These are phyloP conservation scores for Choanephora cucurbitarum DNA, from an alignment of 371 early-diverging fungal species.

Conservation along the genomic window DNA sequence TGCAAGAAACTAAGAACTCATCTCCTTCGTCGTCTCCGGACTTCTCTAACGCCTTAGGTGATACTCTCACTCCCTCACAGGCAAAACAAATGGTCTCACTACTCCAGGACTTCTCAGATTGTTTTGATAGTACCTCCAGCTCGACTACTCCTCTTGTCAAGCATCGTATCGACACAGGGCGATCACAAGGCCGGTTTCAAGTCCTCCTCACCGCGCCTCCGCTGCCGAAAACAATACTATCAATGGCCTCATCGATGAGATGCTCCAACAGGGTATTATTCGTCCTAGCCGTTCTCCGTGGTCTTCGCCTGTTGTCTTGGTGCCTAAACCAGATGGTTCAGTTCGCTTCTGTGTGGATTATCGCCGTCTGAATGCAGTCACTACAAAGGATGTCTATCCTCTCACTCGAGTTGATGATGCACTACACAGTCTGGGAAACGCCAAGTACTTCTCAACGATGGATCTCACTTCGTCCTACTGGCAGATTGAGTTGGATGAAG, in stretches of 20 bases:
- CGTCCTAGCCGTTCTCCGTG: conserved; percentile 5
- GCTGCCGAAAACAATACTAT: conserved; percentile 17
- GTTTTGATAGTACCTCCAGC: background rate
- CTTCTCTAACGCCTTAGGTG: no score
- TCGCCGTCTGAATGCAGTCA: conserved; percentile 1
- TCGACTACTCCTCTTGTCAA: background rate
- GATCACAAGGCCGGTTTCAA: no score
- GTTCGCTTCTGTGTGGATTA: conserved; percentile 18
- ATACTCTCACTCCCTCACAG: background rate
- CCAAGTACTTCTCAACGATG: conserved; percentile 27
- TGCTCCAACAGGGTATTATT: conserved; percentile 27
- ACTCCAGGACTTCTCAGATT: no score
- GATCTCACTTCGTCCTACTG: conserved; percentile 22
- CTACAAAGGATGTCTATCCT: background rate
- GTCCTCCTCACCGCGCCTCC: conserved; percentile 11
- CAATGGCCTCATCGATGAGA: conserved; percentile 13
- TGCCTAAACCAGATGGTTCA: conserved; percentile 18
- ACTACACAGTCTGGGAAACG: conserved; percentile 14
- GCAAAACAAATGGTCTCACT: no score
- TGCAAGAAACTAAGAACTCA: no score
- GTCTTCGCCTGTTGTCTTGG: conserved; percentile 22
- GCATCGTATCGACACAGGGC: conserved; percentile 23
- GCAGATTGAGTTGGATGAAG: conserved; percentile 14
- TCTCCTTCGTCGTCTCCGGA: no score
- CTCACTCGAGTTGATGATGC: conserved; percentile 1